These are phyloP conservation scores for Metschnikowia koreensis DNA, from an alignment of 805 yeast species.

Conservation along the genomic window DNA sequence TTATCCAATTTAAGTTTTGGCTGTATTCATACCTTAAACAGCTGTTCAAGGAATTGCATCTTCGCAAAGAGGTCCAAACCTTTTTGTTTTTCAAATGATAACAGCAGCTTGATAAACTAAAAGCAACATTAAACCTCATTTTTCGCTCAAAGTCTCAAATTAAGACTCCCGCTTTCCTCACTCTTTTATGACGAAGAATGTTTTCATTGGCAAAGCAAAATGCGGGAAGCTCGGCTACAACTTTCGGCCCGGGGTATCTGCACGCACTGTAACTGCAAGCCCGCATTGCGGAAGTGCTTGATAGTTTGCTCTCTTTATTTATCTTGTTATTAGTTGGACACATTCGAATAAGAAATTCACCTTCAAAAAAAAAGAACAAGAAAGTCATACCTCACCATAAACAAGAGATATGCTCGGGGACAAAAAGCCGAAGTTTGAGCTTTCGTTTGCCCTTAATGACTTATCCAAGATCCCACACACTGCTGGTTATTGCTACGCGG, in stretches of 20 bases:
- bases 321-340: neutral
- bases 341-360: neutral
- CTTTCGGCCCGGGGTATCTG: neutral
- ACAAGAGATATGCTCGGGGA: constrained; percentile 15
- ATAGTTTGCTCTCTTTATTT: neutral
- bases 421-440: constrained; percentile 59
- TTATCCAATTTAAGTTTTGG: too few species aligned
- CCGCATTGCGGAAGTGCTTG: neutral
- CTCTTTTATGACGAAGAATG: too few species aligned
- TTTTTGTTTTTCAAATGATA: too few species aligned
- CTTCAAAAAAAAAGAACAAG: neutral
- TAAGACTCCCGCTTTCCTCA: too few species aligned
- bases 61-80: too few species aligned
- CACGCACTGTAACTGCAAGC: neutral
- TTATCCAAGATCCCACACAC: constrained; percentile 83
- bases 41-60: too few species aligned
- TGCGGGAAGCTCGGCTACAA: neutral
- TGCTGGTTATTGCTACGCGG: constrained; percentile 63
- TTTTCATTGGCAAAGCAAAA: neutral
- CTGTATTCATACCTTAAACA: too few species aligned
- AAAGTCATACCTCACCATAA: neutral
- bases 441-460: constrained; percentile 60
- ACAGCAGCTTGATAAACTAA: too few species aligned
- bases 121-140: too few species aligned
- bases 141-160: too few species aligned